Conservation (phyloP, 257 asterid species). For the Solanum virginianum region DNA sequence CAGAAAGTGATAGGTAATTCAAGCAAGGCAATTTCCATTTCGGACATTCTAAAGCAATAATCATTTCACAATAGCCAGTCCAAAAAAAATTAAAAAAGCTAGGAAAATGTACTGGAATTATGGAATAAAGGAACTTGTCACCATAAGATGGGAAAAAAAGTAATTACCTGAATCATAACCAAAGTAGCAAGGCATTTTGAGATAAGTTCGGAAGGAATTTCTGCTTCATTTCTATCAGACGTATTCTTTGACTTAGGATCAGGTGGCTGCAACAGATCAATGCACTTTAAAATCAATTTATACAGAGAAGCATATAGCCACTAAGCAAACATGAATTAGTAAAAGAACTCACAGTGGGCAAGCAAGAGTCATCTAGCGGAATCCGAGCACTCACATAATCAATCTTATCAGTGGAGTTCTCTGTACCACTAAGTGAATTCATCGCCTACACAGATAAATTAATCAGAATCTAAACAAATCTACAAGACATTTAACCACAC, state of each 20-base stretch:
- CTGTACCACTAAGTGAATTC: slow-evolving; percentile 38
- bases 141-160: background rate
- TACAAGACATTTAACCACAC: background rate
- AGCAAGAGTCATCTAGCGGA: slow-evolving; percentile 23
- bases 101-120: background rate
- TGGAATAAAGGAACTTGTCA: background rate
- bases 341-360: slow-evolving; percentile 23
- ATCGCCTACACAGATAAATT: slow-evolving; percentile 33
- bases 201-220: slow-evolving; percentile 69
- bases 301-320: background rate
- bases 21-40: background rate
- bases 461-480: background rate
- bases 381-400: slow-evolving; percentile 25
- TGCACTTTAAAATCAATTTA: background rate
- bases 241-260: slow-evolving; percentile 29
- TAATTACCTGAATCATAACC: slow-evolving; percentile 67
- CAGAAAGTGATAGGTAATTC: background rate
- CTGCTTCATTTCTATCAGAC: slow-evolving; percentile 35
- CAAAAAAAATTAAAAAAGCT: background rate
- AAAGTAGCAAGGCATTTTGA: slow-evolving; percentile 63
- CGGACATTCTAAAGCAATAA: background rate
- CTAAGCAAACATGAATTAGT: background rate
- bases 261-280: slow-evolving; percentile 28
- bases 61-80: background rate
- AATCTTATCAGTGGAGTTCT: slow-evolving; percentile 41